Evolutionary conservation across 306 rosid genomes (phyloP), one percentile per base, ranked within the genome.

Genomic region (Trichosanthes truncata): DNA sequence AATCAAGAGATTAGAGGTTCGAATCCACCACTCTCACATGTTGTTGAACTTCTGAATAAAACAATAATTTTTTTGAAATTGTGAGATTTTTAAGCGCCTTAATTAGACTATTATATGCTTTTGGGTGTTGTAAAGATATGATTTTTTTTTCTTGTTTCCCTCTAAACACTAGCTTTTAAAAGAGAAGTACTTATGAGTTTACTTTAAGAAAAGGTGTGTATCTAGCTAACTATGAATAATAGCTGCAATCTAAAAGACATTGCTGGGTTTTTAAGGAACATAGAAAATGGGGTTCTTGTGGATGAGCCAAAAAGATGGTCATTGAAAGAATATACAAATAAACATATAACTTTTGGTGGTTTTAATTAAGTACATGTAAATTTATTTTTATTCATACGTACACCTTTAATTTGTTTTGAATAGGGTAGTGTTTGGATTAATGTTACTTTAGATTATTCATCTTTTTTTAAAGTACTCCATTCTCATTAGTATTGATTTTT

Each of bases 241-340:
- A 3, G 2, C 18, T 31, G 62, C 45, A 74, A 49, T 9, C 62
- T 17, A 74, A 74, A 49, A 74, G 46, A 31, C 14, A 51, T 9
- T 74, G 78, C 45, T 31, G 63, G 62, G 31, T 4, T 74, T 74
- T 74, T 74, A 74, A 74, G 78, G 78, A 52, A 74, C 78, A 74
- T 74, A 74, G 29, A 9, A 31, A 13, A 74, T 74, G 78, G 78
- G 78, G 78, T 73, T 74, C 46, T 49, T 31, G 31, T 74, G 62
- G 62, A 73, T 48, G 60, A 73, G 60, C 78, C 78, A 48, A 48
- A 68, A 73, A 25, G 78, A 73, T 73, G 55, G 59, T 49, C 36
- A 14, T 46, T 23, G 1, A 48, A 72, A 46, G 35, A 21, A 46
- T 46, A 45, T 72, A 72, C 76, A 71, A 71, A 25, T 71, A 68